These are phyloP conservation scores for Trypanosoma brucei DNA, from an alignment of 208 protist genomes.

Conservation along the genomic window DNA sequence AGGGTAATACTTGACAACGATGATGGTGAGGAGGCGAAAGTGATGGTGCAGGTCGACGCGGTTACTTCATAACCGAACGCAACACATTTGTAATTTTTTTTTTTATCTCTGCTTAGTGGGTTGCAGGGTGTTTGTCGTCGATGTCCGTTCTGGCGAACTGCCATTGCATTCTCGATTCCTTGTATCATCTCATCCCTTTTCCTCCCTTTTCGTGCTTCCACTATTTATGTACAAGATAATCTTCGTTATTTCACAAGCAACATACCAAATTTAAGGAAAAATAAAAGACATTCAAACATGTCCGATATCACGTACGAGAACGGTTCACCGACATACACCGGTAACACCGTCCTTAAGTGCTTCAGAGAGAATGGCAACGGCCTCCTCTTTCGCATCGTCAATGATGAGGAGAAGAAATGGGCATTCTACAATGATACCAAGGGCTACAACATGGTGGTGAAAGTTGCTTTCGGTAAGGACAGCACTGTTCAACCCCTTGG, in stretches of 20 bases:
- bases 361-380: constrained; percentile 83
- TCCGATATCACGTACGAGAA: constrained; percentile 63
- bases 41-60: too few relatives aligned
- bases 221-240: not conserved
- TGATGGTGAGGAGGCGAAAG: not conserved
- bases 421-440: constrained; percentile 84
- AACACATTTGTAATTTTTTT: too few relatives aligned
- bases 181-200: not conserved
- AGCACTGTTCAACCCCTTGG: constrained; percentile 55
- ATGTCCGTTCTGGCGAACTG: not conserved
- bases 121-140: too few relatives aligned
- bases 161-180: not conserved
- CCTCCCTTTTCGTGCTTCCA: not conserved
- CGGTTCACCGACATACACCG: constrained; percentile 48
- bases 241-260: not conserved
- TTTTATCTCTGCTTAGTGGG: too few relatives aligned
- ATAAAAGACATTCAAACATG: constrained; percentile 24
- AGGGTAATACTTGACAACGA: not conserved
- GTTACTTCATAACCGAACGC: too few relatives aligned
- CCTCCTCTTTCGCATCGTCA: constrained; percentile 77
- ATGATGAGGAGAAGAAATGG: constrained; percentile 73
- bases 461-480: constrained; percentile 71
- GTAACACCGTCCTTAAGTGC: constrained; percentile 58
- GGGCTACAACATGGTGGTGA: constrained; percentile 72
- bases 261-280: not conserved